These are phyloP conservation scores for Corrigiola litoralis DNA, from an alignment of 179 eudicot genomes.

Conservation along the genomic window DNA sequence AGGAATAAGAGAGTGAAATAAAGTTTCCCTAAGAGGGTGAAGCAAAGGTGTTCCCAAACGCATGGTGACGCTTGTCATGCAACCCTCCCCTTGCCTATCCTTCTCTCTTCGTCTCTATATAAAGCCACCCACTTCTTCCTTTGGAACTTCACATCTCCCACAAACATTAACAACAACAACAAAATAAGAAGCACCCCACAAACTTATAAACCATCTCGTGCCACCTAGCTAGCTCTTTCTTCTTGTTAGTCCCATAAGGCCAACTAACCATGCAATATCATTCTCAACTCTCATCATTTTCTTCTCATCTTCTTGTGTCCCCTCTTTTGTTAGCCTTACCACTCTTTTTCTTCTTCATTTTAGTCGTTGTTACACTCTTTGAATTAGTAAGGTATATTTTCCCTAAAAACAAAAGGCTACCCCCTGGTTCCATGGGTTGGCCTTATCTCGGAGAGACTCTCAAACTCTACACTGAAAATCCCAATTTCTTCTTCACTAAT, in stretches of 20 bases:
- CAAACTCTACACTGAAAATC: constrained; percentile 70
- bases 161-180: not conserved
- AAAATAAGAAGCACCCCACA: not conserved
- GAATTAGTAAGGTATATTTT: constrained; percentile 18
- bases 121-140: constrained; percentile 12
- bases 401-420: constrained; percentile 33
- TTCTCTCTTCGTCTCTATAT: constrained; percentile 26
- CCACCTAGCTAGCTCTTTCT: not conserved
- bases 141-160: constrained; percentile 20
- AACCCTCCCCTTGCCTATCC: constrained; percentile 2
- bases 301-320: not conserved
- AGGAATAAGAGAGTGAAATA: not conserved
- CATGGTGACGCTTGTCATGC: constrained; percentile 28
- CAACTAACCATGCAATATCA: constrained; percentile 22
- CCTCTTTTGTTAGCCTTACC: constrained; percentile 7
- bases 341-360: constrained; percentile 2
- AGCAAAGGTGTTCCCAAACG: constrained; percentile 26
- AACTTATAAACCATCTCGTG: not conserved
- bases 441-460: constrained; percentile 92
- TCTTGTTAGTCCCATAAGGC: not conserved
- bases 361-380: constrained; percentile 10
- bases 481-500: constrained; percentile 71
- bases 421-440: constrained; percentile 94
- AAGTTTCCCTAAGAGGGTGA: constrained; percentile 1
- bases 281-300: not conserved